phyloP scores from a whole-genome alignment of 1,284 basidiomycete species.

The Wolfiporia cocos region DNA sequence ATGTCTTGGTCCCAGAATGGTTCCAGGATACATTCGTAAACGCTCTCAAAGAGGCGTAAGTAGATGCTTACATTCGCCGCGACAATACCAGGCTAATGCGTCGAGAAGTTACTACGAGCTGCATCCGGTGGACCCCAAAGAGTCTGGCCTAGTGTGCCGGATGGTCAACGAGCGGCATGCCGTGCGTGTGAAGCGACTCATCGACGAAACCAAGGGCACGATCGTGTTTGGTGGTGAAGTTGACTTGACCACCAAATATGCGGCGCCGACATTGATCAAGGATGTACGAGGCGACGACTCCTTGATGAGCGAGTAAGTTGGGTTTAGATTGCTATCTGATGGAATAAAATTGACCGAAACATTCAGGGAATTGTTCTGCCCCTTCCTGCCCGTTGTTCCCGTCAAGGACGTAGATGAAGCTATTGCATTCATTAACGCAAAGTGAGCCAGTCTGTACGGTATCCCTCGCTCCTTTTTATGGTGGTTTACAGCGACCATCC shows the following conservation, averaged over 20 bases:
- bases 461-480: neutral
- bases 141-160: neutral
- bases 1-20: conserved; percentile 64
- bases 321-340: neutral
- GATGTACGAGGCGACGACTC: conserved; percentile 58
- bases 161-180: conserved; percentile 43
- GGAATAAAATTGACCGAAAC: neutral
- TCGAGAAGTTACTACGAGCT: conserved; percentile 11
- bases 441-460: conserved; percentile 29
- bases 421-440: conserved; percentile 58
- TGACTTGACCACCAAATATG: conserved; percentile 48
- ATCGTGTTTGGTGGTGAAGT: conserved; percentile 65
- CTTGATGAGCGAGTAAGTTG: conserved; percentile 67
- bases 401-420: conserved; percentile 69
- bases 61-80: conserved; percentile 7
- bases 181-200: conserved; percentile 50
- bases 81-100: too few relatives aligned
- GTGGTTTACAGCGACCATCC: conserved; percentile 55
- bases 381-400: conserved; percentile 63
- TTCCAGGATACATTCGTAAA: conserved; percentile 60
- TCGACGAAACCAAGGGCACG: conserved; percentile 64
- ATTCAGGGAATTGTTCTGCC: conserved; percentile 27
- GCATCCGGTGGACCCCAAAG: conserved; percentile 4
- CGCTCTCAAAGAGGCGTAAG: conserved; percentile 57
- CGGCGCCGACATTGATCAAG: conserved; percentile 61